Conservation (phyloP, 371 early-diverging fungal species). For the Lichtheimia hyalospora region DNA sequence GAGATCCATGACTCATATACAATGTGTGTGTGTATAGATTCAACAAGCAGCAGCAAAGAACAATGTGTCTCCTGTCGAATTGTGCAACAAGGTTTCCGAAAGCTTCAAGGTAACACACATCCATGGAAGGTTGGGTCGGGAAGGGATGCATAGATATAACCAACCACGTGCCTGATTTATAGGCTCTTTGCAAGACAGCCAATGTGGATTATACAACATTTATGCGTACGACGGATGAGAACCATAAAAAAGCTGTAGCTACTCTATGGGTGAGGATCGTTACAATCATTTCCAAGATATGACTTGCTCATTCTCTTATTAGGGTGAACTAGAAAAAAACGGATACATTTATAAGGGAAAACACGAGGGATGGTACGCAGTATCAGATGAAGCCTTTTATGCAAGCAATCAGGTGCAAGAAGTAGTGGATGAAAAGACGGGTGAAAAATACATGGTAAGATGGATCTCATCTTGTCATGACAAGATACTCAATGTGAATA, state of each 20-base stretch:
- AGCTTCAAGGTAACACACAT: slow-evolving; percentile 62
- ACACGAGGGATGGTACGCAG: slow-evolving; percentile 95
- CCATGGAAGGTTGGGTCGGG: too few relatives aligned
- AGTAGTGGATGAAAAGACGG: slow-evolving; percentile 56
- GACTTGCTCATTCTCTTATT: background rate
- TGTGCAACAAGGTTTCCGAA: slow-evolving; percentile 80
- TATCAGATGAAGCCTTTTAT: slow-evolving; percentile 95
- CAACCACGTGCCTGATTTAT: background rate
- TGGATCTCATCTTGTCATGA: background rate
- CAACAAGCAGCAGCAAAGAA: slow-evolving; percentile 85
- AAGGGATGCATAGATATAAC: slow-evolving; percentile 1
- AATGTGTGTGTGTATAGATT: slow-evolving; percentile 53
- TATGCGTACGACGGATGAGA: slow-evolving; percentile 84
- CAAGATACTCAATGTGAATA: background rate
- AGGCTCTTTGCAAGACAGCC: slow-evolving; percentile 63
- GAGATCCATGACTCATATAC: too few relatives aligned
- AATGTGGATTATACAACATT: slow-evolving; percentile 81
- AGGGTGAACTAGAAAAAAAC: slow-evolving; percentile 64
- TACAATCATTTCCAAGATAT: too few relatives aligned
- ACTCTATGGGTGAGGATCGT: slow-evolving; percentile 70
- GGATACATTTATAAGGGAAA: slow-evolving; percentile 90
- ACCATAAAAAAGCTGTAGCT: slow-evolving; percentile 72
- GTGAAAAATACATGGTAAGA: slow-evolving; percentile 49
- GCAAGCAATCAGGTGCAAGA: slow-evolving; percentile 74
- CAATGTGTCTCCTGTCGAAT: slow-evolving; percentile 58